A percentile compares a stretch with the other conserved stretches of the same genome.
Conservation (phyloP, 2,329 filamentous ascomycete genomes). For the Penicillium sp. region DNA sequence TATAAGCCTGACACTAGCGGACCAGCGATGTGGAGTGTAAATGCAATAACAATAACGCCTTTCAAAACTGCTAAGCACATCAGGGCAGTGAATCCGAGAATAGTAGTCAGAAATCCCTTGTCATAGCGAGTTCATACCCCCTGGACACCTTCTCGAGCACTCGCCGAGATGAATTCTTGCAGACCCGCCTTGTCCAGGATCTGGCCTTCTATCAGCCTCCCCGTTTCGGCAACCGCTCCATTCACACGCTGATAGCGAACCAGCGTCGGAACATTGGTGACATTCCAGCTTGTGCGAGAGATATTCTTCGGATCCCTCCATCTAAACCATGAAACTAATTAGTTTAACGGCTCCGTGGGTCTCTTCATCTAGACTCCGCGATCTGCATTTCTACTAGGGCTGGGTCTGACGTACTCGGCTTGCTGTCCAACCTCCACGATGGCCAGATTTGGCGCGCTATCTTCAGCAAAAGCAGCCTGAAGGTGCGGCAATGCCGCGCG, state of each 20-base stretch:
- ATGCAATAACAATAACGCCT: no score
- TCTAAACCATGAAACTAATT: constrained; percentile 18
- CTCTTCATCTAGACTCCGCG: not conserved
- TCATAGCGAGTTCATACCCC: no score
- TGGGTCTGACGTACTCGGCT: constrained; percentile 31
- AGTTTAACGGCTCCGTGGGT: not conserved
- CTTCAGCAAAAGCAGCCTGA: constrained; percentile 28
- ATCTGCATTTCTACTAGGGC: not conserved
- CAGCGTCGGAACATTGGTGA: constrained; percentile 37
- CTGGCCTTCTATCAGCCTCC: constrained; percentile 31
- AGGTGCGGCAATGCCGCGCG: constrained; percentile 37
- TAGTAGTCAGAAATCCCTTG: no score
- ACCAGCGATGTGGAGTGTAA: no score
- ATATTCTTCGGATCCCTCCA: constrained; percentile 37
- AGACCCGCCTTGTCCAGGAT: constrained; percentile 28
- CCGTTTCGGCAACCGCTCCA: constrained; percentile 32
- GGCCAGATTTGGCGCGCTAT: constrained; percentile 24
- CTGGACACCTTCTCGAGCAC: no score
- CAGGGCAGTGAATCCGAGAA: no score
- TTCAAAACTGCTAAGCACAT: no score
- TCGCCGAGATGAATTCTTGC: not conserved
- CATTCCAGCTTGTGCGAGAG: constrained; percentile 37
- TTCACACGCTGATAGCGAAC: constrained; percentile 35
- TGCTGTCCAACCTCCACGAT: constrained; percentile 39
- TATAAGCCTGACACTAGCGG: no score